A percentile compares a stretch with the other conserved stretches of the same genome.
phyloP scores from a whole-genome alignment of 257 asterid genomes.

The Solanum appendiculatum region DNA sequence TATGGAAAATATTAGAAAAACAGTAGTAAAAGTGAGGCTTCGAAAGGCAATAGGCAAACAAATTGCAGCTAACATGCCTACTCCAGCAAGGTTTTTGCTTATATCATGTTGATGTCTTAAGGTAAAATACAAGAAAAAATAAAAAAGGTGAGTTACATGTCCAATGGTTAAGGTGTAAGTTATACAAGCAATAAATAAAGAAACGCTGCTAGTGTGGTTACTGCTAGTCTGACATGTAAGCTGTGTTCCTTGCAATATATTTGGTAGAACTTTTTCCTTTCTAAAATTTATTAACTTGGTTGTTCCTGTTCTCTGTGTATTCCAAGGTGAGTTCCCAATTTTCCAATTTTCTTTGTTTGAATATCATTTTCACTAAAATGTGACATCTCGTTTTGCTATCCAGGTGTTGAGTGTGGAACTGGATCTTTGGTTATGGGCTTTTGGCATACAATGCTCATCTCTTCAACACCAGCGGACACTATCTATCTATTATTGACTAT shows the following conservation, averaged over 20 bases:
- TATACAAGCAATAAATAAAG: background rate
- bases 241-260: background rate
- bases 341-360: background rate
- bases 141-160: background rate
- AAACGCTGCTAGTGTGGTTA: background rate
- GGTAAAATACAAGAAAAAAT: background rate
- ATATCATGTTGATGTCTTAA: background rate
- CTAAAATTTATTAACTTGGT: background rate
- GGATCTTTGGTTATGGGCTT: constrained; percentile 96
- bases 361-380: background rate
- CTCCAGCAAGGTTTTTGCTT: background rate
- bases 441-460: constrained; percentile 54
- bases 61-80: too few species aligned
- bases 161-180: background rate
- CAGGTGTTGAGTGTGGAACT: constrained; percentile 90
- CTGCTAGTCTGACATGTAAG: background rate
- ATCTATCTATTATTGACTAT: constrained; percentile 58
- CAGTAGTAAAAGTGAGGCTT: too few species aligned
- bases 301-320: background rate
- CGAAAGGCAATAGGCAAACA: too few species aligned
- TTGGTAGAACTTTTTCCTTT: background rate
- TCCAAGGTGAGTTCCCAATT: background rate
- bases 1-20: too few species aligned
- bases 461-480: constrained; percentile 85
- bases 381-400: constrained; percentile 5